Evolutionary conservation across 208 protist genomes (phyloP).

Genomic region (Leishmania turanica): DNA sequence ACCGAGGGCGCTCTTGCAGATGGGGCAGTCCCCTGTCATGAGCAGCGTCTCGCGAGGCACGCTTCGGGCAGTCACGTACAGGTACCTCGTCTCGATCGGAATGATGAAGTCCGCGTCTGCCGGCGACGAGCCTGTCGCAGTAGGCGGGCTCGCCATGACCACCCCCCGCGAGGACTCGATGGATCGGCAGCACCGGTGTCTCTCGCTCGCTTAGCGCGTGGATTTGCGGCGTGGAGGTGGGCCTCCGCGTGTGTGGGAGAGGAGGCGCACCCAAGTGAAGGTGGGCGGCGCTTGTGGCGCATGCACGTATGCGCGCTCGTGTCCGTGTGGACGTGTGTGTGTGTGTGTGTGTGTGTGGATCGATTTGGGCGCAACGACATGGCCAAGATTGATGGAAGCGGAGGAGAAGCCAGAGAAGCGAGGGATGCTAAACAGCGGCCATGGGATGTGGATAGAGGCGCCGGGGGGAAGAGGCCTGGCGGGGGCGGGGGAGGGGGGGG

Average conservation of each 20-base stretch:
- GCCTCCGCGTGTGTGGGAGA: neutral
- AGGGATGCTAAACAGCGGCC: neutral
- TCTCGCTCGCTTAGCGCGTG: neutral
- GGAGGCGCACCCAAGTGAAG: neutral
- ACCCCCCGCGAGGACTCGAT: neutral
- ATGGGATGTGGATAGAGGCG: neutral
- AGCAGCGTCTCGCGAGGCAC: slow-evolving; percentile 29
- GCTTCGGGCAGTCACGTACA: slow-evolving; percentile 28
- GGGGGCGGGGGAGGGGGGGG: neutral
- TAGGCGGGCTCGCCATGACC: neutral
- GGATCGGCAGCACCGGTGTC: neutral
- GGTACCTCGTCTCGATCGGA: slow-evolving; percentile 36
- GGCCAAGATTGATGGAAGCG: neutral
- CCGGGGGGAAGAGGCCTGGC: neutral
- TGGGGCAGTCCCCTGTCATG: slow-evolving; percentile 28
- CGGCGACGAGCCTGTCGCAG: neutral
- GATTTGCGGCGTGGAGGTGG: neutral
- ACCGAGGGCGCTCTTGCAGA: slow-evolving; percentile 31
- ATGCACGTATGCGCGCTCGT: neutral
- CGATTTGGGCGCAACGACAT: neutral
- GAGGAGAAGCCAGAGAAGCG: neutral
- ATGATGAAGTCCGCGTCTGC: slow-evolving; percentile 27
- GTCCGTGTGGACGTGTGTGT: neutral
- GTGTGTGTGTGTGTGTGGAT: neutral
- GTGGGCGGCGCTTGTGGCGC: neutral